These are phyloP conservation scores for Cryptococcus jaspeensis DNA, from an alignment of 1,284 basidiomycete genomes.

Conservation along the genomic window DNA sequence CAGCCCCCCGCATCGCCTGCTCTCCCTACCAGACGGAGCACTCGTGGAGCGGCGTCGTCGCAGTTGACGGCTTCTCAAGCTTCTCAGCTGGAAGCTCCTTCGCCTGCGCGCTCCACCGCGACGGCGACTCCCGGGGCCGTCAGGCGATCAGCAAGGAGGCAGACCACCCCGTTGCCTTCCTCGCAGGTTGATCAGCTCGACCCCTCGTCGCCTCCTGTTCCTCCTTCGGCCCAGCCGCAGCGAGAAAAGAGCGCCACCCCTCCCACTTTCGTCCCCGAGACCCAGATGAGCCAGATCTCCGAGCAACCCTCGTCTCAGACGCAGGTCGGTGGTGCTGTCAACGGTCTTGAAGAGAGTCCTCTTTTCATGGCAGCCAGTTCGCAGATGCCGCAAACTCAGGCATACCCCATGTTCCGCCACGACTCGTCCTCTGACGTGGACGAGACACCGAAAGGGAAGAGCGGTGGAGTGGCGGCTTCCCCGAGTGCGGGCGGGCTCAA, in stretches of 20 bases:
- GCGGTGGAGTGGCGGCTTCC: neutral
- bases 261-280: slow-evolving; percentile 10
- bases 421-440: slow-evolving; percentile 23
- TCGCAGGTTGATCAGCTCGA: slow-evolving; percentile 8
- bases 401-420: slow-evolving; percentile 23
- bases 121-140: neutral
- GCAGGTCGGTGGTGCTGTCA: slow-evolving; percentile 10
- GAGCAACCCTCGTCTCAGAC: slow-evolving; percentile 4
- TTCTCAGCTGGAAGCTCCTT: neutral
- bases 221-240: neutral
- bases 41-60: slow-evolving; percentile 5
- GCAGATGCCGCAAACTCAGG: slow-evolving; percentile 30
- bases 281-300: slow-evolving; percentile 2
- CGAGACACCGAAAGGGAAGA: neutral
- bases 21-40: slow-evolving; percentile 2
- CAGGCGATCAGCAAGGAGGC: slow-evolving; percentile 1
- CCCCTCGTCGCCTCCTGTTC: neutral
- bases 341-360: slow-evolving; percentile 7
- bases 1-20: slow-evolving; percentile 4
- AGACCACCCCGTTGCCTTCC: slow-evolving; percentile 1
- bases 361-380: slow-evolving; percentile 34
- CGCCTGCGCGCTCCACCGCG: neutral
- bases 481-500: neutral
- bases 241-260: neutral
- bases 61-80: slow-evolving; percentile 4